Percentiles rank a stretch among this genome's conserved stretches.
These are phyloP conservation scores for Saccharum spontaneum DNA, from an alignment of 176 grass and related monocot species.

Conservation along the genomic window DNA sequence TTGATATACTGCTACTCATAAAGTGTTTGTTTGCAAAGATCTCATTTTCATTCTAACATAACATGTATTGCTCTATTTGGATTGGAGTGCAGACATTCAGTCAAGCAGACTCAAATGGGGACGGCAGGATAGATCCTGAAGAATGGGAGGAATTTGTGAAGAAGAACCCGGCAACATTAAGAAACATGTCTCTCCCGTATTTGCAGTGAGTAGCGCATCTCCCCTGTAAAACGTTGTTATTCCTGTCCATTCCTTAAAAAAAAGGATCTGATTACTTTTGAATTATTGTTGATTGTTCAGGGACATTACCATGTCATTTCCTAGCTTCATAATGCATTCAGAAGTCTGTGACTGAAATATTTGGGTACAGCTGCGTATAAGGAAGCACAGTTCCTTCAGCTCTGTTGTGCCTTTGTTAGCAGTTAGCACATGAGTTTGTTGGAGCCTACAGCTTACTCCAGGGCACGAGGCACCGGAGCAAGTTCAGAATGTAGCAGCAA, in stretches of 20 bases:
- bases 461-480: not conserved
- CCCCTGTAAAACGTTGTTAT: not conserved
- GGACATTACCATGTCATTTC: constrained; percentile 68
- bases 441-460: not conserved
- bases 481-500: not conserved
- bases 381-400: not conserved
- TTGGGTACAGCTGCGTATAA: not conserved
- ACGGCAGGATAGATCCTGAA: constrained; percentile 70
- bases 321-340: constrained; percentile 60
- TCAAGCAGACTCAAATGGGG: constrained; percentile 72
- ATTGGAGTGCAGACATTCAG: constrained; percentile 62
- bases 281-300: constrained; percentile 16
- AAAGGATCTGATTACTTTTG: not conserved
- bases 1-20: not conserved
- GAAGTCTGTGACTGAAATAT: constrained; percentile 42
- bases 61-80: not conserved
- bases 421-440: not conserved
- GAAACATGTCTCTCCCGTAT: constrained; percentile 87
- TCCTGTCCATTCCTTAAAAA: not conserved
- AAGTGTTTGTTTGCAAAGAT: not conserved
- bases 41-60: not conserved
- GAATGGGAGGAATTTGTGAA: constrained; percentile 81
- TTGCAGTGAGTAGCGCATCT: constrained; percentile 47
- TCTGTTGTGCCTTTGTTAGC: not conserved
- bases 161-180: constrained; percentile 61